Evolutionary conservation across 2,329 filamentous ascomycete species (phyloP).

Genomic region (Pezicula rhizophila): DNA sequence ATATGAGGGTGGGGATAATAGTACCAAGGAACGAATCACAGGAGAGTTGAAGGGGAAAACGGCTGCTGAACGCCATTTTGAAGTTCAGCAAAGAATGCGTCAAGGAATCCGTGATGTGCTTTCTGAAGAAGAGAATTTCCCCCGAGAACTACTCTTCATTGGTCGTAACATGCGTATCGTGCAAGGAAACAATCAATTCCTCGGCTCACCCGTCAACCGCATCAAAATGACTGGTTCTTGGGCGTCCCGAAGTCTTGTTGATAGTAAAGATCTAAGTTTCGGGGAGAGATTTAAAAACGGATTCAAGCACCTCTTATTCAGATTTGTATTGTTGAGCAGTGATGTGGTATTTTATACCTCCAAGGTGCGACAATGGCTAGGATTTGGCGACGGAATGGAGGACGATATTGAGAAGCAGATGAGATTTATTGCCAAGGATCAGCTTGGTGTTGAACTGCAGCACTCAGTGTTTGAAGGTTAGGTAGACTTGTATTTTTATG

Average conservation of each 20-base stretch:
- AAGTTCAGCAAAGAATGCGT: slow-evolving; percentile 66
- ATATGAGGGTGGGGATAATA: slow-evolving; percentile 77
- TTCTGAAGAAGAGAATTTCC: slow-evolving; percentile 63
- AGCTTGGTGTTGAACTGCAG: slow-evolving; percentile 82
- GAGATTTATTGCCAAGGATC: slow-evolving; percentile 78
- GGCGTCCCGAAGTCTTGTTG: slow-evolving; percentile 78
- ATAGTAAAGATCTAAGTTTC: slow-evolving; percentile 60
- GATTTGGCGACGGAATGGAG: slow-evolving; percentile 80
- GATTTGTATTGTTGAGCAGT: slow-evolving; percentile 64
- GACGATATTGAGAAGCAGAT: slow-evolving; percentile 87
- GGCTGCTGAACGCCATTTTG: slow-evolving; percentile 58
- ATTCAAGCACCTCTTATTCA: slow-evolving; percentile 77
- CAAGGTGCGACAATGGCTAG: slow-evolving; percentile 70
- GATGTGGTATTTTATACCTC: slow-evolving; percentile 82
- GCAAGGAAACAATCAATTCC: slow-evolving; percentile 67
- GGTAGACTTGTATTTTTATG: slow-evolving; percentile 37
- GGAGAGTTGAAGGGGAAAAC: slow-evolving; percentile 47
- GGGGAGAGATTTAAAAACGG: slow-evolving; percentile 61
- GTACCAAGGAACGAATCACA: slow-evolving; percentile 57
- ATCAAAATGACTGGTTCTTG: slow-evolving; percentile 91
- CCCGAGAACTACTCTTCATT: slow-evolving; percentile 66
- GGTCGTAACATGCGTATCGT: slow-evolving; percentile 68
- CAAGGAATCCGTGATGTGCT: slow-evolving; percentile 60
- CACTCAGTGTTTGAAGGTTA: slow-evolving; percentile 84
- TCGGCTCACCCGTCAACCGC: slow-evolving; percentile 71